Conservation (phyloP, 2,329 filamentous ascomycete species). For the Colletotrichum orbiculare region DNA sequence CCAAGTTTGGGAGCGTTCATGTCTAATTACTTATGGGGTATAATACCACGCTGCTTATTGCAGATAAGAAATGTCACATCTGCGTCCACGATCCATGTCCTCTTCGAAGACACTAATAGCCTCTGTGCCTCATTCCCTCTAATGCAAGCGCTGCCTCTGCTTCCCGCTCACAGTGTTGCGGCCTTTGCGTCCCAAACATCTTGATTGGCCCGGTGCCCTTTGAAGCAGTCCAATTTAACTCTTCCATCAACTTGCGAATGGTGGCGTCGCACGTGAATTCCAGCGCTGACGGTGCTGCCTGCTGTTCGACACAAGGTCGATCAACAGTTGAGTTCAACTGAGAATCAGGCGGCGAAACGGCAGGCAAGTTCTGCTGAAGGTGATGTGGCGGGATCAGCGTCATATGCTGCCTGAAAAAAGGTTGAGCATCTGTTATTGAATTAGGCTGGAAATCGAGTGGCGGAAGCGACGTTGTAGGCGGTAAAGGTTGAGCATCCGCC, state of each 20-base stretch:
- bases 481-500: too few relatives aligned
- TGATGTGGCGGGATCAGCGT: too few relatives aligned
- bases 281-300: too few relatives aligned
- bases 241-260: not conserved
- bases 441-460: too few relatives aligned
- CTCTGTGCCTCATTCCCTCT: conserved; percentile 6
- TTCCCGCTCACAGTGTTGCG: not conserved
- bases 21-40: conserved; percentile 12
- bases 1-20: not conserved
- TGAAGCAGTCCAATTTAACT: conserved; percentile 9
- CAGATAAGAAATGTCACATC: not conserved
- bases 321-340: too few relatives aligned
- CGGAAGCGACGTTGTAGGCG: too few relatives aligned
- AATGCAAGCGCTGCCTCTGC: conserved; percentile 20
- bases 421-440: too few relatives aligned
- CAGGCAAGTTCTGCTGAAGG: too few relatives aligned
- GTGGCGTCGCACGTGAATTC: too few relatives aligned
- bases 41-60: conserved; percentile 11
- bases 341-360: too few relatives aligned
- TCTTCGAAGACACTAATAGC: not conserved
- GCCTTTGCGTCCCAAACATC: conserved; percentile 1
- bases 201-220: not conserved
- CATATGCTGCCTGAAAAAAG: too few relatives aligned
- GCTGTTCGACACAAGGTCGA: too few relatives aligned
- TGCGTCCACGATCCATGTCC: not conserved